phyloP scores from a whole-genome alignment of 441 rosid genomes.

The Adansonia madagascariensis region DNA sequence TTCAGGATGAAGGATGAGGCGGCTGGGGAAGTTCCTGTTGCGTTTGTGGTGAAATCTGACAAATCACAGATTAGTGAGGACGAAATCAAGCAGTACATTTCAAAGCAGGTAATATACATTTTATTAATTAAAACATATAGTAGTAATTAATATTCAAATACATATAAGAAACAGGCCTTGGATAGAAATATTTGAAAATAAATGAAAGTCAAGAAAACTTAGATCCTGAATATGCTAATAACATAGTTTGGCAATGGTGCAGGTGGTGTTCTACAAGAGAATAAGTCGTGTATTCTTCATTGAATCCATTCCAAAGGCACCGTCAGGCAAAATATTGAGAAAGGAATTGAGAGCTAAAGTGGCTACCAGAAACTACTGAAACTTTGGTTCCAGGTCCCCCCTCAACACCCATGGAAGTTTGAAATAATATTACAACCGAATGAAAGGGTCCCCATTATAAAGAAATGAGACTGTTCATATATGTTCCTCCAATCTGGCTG shows the following conservation, averaged over 20 bases:
- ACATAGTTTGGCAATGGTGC: neutral
- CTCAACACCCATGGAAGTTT: neutral
- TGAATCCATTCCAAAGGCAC: slow-evolving; percentile 53
- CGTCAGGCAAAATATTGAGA: slow-evolving; percentile 51
- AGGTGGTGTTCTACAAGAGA: slow-evolving; percentile 60
- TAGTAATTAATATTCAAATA: neutral
- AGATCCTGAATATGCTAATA: neutral
- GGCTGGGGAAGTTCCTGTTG: slow-evolving; percentile 60
- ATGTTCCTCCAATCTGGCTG: neutral
- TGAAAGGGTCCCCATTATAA: neutral
- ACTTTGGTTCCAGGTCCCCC: neutral
- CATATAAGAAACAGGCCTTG: too few relatives aligned
- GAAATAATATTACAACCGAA: neutral
- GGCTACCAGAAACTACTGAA: slow-evolving; percentile 27
- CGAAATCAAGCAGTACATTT: slow-evolving; percentile 52
- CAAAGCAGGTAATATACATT: slow-evolving; percentile 45
- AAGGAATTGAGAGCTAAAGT: slow-evolving; percentile 51
- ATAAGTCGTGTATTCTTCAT: slow-evolving; percentile 45
- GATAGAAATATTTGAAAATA: too few relatives aligned
- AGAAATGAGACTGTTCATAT: neutral
- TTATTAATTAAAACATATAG: neutral
- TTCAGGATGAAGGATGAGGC: slow-evolving; percentile 54
- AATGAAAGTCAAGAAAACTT: too few relatives aligned
- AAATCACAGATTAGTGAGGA: slow-evolving; percentile 46
- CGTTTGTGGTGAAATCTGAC: slow-evolving; percentile 50